Evolutionary conservation across 2,329 filamentous ascomycete species (phyloP).

Genomic region (Laburnicola sp.): DNA sequence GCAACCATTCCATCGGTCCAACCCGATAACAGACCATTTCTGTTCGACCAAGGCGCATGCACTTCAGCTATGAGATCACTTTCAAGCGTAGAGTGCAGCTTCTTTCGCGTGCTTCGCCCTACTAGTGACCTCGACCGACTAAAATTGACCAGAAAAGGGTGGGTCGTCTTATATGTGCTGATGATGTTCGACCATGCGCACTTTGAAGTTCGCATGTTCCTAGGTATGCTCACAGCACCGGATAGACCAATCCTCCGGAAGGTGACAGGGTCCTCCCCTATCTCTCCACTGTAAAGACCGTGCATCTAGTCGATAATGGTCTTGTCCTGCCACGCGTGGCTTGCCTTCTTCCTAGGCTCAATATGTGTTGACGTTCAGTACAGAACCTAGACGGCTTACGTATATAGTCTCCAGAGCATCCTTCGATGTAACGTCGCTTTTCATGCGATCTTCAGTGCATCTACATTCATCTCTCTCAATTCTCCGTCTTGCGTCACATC

Average conservation of each 20-base stretch:
- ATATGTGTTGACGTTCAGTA: background rate
- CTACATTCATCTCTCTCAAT: background rate
- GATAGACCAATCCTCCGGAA: background rate
- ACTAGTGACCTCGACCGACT: conserved; percentile 8
- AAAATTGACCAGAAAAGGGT: conserved; percentile 1
- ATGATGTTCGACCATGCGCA: conserved; percentile 1
- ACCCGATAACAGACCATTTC: conserved; percentile 8
- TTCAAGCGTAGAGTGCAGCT: conserved; percentile 5
- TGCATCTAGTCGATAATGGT: background rate
- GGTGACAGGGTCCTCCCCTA: background rate
- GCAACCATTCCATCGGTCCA: conserved; percentile 9
- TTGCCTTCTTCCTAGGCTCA: background rate
- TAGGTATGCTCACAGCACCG: conserved; percentile 1
- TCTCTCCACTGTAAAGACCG: background rate
- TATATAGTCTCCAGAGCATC: conserved; percentile 6
- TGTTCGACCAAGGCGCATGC: conserved; percentile 5
- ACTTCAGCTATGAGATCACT: conserved; percentile 6
- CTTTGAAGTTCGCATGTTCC: background rate
- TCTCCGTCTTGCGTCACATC: too few relatives aligned
- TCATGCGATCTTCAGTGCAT: background rate
- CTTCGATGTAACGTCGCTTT: background rate
- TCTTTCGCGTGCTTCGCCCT: background rate
- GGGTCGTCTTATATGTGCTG: background rate
- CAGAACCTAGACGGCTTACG: conserved; percentile 5
- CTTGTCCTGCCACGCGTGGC: conserved; percentile 3